These are phyloP conservation scores for Stephania cephalantha DNA, from an alignment of 164 flowering plant genomes.

Conservation along the genomic window DNA sequence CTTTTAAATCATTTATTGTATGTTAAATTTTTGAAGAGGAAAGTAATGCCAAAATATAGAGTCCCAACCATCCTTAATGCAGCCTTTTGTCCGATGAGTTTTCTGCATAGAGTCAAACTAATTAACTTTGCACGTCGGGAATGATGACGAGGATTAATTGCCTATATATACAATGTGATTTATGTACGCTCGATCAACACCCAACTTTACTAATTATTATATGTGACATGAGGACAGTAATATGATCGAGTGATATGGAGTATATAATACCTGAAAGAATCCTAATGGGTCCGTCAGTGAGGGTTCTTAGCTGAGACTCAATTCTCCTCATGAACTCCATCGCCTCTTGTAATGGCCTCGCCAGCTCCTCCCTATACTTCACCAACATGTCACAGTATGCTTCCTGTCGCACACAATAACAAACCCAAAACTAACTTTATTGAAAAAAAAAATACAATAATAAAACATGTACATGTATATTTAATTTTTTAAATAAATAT, in stretches of 20 bases:
- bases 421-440: background rate
- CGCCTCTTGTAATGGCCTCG: constrained; percentile 92
- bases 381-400: constrained; percentile 89
- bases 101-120: background rate
- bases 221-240: background rate
- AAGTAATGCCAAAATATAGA: background rate
- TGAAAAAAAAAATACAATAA: too few species aligned
- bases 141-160: background rate
- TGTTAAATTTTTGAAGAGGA: background rate
- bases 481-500: too few species aligned
- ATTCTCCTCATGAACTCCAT: constrained; percentile 90
- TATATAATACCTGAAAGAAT: constrained; percentile 43
- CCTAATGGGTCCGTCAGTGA: constrained; percentile 42
- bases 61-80: background rate
- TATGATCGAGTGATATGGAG: background rate
- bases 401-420: constrained; percentile 36
- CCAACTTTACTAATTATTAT: background rate
- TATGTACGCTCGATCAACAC: background rate
- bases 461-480: too few species aligned
- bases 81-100: background rate
- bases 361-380: constrained; percentile 83
- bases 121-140: background rate
- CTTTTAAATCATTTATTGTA: background rate
- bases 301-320: constrained; percentile 72
- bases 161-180: background rate